Conservation (phyloP, 352 stramenopile genomes). For the Blastocystis sp. region DNA sequence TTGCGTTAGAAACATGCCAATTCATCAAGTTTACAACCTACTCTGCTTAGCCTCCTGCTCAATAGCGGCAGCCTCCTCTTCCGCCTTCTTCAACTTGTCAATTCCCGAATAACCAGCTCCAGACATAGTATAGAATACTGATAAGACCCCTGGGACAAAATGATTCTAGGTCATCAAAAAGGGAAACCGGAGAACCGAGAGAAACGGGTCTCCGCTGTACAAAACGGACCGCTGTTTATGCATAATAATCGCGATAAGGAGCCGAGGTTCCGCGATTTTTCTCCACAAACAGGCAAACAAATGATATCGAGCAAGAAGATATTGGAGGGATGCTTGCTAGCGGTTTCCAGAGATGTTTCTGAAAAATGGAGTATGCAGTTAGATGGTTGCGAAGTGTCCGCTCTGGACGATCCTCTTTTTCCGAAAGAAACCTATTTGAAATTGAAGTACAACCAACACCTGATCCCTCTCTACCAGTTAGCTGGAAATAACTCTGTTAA, state of each 20-base stretch:
- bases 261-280: not conserved
- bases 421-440: not conserved
- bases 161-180: slow-evolving; percentile 47
- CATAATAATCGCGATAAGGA: no score
- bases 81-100: slow-evolving; percentile 34
- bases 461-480: slow-evolving; percentile 32
- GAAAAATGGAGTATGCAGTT: slow-evolving; percentile 43
- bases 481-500: slow-evolving; percentile 4
- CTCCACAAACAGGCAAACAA: not conserved
- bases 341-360: slow-evolving; percentile 11
- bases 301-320: slow-evolving; percentile 55
- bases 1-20: not conserved
- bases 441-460: slow-evolving; percentile 28
- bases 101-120: slow-evolving; percentile 37
- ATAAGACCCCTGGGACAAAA: slow-evolving; percentile 37
- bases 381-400: not conserved
- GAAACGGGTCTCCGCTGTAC: not conserved
- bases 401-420: not conserved
- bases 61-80: slow-evolving; percentile 48
- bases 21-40: not conserved
- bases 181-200: slow-evolving; percentile 33
- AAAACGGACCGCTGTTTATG: not conserved
- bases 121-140: not conserved
- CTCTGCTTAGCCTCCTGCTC: slow-evolving; percentile 33
- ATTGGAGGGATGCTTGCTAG: slow-evolving; percentile 28